Conservation (phyloP, 306 rosid species). For the Cucurbita pepo region DNA sequence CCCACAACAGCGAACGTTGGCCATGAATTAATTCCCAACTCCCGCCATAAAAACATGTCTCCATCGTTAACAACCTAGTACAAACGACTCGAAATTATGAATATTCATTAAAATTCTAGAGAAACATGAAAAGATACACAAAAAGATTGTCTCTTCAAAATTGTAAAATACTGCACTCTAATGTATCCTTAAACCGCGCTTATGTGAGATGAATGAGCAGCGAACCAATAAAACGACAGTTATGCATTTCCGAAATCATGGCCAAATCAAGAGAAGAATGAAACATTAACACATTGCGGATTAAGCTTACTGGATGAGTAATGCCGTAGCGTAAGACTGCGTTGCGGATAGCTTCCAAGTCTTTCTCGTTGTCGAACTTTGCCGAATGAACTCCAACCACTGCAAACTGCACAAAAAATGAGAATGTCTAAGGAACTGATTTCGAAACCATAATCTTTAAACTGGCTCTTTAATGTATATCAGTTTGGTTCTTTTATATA, state of each 20-base stretch:
- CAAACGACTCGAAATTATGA: background rate
- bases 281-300: background rate
- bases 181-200: background rate
- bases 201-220: background rate
- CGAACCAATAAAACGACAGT: background rate
- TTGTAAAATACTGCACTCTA: background rate
- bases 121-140: background rate
- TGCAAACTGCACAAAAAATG: slow-evolving; percentile 37
- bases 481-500: background rate
- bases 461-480: background rate
- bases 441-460: background rate
- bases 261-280: background rate
- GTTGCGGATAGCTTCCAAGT: slow-evolving; percentile 89
- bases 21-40: slow-evolving; percentile 87
- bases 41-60: slow-evolving; percentile 86
- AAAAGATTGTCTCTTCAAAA: background rate
- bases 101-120: background rate
- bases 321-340: slow-evolving; percentile 87
- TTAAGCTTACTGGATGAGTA: slow-evolving; percentile 73
- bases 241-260: background rate
- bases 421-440: background rate
- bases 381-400: slow-evolving; percentile 99
- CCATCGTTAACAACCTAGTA: slow-evolving; percentile 91
- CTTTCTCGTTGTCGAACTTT: slow-evolving; percentile 91
- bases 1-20: slow-evolving; percentile 85